Evolutionary conservation across 352 stramenopile genomes (phyloP), one percentile per base, ranked within the genome.

Genomic region (Phytophthora cactorum): DNA sequence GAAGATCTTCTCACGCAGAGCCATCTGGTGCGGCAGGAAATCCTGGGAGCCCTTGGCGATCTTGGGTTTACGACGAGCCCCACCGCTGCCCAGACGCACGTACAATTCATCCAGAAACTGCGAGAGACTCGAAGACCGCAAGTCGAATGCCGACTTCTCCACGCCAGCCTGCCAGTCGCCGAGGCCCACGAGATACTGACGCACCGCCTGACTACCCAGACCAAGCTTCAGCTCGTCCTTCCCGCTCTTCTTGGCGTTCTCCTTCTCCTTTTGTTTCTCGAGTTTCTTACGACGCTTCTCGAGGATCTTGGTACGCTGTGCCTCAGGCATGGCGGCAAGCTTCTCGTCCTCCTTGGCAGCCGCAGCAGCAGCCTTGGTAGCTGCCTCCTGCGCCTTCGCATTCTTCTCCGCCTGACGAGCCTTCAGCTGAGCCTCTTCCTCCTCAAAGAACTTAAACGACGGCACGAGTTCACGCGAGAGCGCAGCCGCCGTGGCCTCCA

Each of bases 1-100:
- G 76, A 99, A 99, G 32, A 98, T 98, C 67, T 98, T 85, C 71
- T 99, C 93, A 28, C 97, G 92, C 61, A 99, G 90, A 58, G 86
- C 78, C 97, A 99, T 99, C 72, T 99, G 96, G 41, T 96, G 84
- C 17, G 96, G 96, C 39, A 97, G 67, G 68, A 98, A 99, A 72
- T 99, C 97, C 59, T 98, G 89, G 31, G 97, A 96, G 8, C 97
- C 97, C 68, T 95, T 95, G 43, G 86, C 88, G 49, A 96, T 90
- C 75, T 96, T 96, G 27, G 88, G 88, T 63, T 93, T 92, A 52
- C 88, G 86, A n/a, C 87, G 86, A 59, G 81, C 64, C 15, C 88
- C 86, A 43, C 88, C 86, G 53, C 80, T 92, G 55, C 82, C 80
- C 7, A 96, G 73, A 34, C 77, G 76, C 56, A 79, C 63, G 41